A percentile compares a stretch with the other conserved stretches of the same genome.
Conservation (phyloP, 768 basidiomycete species). For the Ramaria rubella region DNA sequence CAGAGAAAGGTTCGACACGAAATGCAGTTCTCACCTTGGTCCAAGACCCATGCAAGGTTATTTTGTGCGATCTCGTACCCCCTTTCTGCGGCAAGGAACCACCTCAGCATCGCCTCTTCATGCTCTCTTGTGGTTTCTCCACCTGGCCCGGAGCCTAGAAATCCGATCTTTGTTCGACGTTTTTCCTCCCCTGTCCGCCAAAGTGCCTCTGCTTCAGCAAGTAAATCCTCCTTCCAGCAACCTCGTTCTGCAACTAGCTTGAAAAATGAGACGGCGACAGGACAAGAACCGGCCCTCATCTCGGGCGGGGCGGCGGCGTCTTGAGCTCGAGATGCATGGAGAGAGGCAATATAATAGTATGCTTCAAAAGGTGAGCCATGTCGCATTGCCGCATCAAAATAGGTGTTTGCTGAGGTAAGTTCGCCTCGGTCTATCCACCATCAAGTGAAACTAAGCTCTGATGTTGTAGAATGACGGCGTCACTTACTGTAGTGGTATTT, state of each 20-base stretch:
- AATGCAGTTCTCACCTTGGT: constrained; percentile 59
- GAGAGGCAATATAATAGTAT: constrained; percentile 86
- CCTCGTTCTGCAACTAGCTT: constrained; percentile 91
- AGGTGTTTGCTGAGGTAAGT: constrained; percentile 52
- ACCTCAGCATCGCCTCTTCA: constrained; percentile 81
- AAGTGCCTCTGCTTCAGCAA: constrained; percentile 71
- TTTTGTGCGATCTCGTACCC: constrained; percentile 93
- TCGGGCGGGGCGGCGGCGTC: constrained; percentile 37
- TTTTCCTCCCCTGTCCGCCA: constrained; percentile 63
- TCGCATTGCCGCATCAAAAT: constrained; percentile 80
- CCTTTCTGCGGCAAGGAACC: constrained; percentile 92
- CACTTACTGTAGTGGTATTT: constrained; percentile 64
- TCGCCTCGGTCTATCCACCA: constrained; percentile 58
- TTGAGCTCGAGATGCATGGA: constrained; percentile 58
- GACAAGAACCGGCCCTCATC: constrained; percentile 59
- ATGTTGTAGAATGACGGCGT: constrained; percentile 1
- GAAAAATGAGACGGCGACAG: constrained; percentile 87
- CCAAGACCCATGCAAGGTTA: constrained; percentile 86
- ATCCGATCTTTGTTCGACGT: not conserved
- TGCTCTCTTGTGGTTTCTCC: constrained; percentile 40
- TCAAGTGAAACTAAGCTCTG: too few species aligned
- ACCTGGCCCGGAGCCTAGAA: not conserved
- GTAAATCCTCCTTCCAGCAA: constrained; percentile 70
- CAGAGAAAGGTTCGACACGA: constrained; percentile 14
- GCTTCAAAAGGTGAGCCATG: constrained; percentile 91